Conservation (phyloP, 2,329 filamentous ascomycete genomes). For the Elsinoe perseae region DNA sequence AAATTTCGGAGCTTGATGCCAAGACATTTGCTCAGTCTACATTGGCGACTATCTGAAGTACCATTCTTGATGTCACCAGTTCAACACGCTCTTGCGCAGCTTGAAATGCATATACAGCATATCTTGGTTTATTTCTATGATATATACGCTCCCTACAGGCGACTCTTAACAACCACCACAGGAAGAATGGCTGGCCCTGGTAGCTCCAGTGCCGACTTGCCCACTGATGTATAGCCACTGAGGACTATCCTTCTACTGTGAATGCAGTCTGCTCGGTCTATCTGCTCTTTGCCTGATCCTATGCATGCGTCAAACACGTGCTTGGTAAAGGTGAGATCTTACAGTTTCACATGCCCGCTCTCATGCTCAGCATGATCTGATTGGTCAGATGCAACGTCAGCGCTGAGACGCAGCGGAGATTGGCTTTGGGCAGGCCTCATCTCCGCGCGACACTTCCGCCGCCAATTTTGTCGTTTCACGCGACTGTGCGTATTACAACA, state of each 20-base stretch:
- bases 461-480: conserved; percentile 8
- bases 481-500: not conserved
- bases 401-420: conserved; percentile 11
- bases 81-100: too few species aligned
- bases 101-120: too few species aligned
- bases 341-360: conserved; percentile 4
- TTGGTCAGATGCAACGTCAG: conserved; percentile 5
- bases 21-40: not conserved
- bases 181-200: too few species aligned
- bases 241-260: too few species aligned
- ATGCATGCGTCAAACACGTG: not conserved
- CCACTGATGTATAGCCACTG: too few species aligned
- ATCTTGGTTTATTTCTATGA: too few species aligned
- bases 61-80: too few species aligned
- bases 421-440: conserved; percentile 4
- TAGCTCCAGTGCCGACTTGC: too few species aligned
- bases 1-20: conserved; percentile 15
- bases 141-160: too few species aligned
- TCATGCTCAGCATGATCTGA: not conserved
- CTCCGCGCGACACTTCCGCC: not conserved
- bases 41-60: not conserved
- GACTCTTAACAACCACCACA: too few species aligned
- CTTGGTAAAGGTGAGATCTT: conserved; percentile 1
- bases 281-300: not conserved
- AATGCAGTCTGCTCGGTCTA: too few species aligned